Conservation (phyloP, 2,329 filamentous ascomycete genomes). For the Rhytidhysteron rufulum region DNA sequence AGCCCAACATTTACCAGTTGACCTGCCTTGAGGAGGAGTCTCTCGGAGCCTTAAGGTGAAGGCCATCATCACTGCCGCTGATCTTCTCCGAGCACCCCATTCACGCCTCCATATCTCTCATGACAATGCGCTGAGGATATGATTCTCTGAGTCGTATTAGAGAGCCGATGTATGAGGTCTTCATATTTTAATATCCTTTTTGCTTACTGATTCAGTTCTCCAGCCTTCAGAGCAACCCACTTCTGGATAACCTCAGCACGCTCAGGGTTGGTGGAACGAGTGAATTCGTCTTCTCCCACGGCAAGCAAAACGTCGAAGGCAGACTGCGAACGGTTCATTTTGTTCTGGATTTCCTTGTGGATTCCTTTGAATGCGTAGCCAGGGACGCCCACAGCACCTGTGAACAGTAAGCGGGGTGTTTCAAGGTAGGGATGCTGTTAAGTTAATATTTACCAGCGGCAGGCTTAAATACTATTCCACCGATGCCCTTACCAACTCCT, state of each 20-base stretch:
- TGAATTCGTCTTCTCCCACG: neutral
- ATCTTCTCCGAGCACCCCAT: no score
- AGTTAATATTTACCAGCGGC: conserved; percentile 56
- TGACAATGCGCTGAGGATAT: no score
- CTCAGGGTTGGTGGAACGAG: neutral
- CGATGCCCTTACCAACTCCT: conserved; percentile 74
- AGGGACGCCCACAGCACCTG: conserved; percentile 54
- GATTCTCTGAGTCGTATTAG: no score
- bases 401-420: neutral
- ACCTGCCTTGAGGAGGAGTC: no score
- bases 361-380: conserved; percentile 61
- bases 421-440: neutral
- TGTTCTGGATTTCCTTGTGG: conserved; percentile 50
- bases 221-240: no score
- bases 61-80: no score
- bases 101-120: no score
- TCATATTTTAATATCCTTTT: no score
- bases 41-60: no score
- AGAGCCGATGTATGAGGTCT: no score
- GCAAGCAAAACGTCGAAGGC: neutral
- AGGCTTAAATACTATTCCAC: conserved; percentile 60
- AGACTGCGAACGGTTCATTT: neutral
- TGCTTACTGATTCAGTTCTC: no score
- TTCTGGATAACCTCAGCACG: neutral
- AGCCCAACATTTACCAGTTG: no score